Base-by-base conservation (phyloP, 148 eudicot genomes). In the Diospyros kaki region DNA sequence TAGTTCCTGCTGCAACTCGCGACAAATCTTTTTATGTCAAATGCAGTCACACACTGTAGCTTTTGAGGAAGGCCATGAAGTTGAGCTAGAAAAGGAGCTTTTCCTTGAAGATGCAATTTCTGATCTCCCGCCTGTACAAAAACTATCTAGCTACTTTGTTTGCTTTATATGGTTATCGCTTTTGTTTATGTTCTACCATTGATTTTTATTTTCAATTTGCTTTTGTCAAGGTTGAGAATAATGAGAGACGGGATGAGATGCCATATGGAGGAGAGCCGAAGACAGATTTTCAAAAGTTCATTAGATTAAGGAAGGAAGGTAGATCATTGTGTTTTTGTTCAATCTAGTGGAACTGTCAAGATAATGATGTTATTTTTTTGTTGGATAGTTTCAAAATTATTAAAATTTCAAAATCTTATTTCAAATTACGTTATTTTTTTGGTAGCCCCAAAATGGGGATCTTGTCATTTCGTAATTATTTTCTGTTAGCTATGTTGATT, bases 91-190 rank as follows among this genome's bases (percentile, higher is more conserved):
- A 75, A 69, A 74, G 44, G 84, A 89, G 58, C 84, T 94, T 9
- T 78, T 79, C 2, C 91, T 94, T 15, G 79, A 77, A 6, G 96
- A 92, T 80, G 97, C 93, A 6, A 86, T 94, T 42, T 89, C 96
- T 62, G 97, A 94, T 70, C 88, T 94, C 7, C 98, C 98, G 14
- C 76, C 77, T 61, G 98, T 94, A 88, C 67, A 72, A 44, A 52
- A n/a, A 28, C 17, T 42, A 42, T 40, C 59, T 40, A 40, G 8
- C 0, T 28, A 18, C 39, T 75, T 44, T 14, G 18, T 50, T 2
- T 78, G 28, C 10, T 59, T 14, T 4, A 28, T 28, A 28, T 28
- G 28, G 28, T 28, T 28, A 41, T 40, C 62, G 70, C 9, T 74
- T 42, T 53, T 69, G 52, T 64, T 5, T 42, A 60, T 13, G 4